Evolutionary conservation across 495 filamentous ascomycete species (phyloP).

Genomic region (Neurospora sublineolata): DNA sequence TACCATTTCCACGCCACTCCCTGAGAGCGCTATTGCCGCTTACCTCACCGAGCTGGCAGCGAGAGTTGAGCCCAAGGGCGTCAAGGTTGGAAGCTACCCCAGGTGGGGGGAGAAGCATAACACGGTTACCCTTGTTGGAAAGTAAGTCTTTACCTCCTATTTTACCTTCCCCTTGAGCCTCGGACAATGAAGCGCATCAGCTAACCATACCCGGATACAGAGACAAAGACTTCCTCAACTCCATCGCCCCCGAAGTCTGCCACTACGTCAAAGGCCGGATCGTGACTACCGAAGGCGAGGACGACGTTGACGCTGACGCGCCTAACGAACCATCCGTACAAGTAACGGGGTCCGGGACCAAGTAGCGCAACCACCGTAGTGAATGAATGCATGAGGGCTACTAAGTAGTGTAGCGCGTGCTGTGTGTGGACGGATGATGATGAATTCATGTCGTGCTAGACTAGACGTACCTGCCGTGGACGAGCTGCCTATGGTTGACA

Average conservation of each 20-base stretch:
- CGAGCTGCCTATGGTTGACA: too few species aligned
- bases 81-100: conserved; percentile 97
- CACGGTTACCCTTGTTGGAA: conserved; percentile 83
- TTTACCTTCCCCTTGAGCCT: background rate
- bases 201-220: conserved; percentile 13
- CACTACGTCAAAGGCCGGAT: conserved; percentile 35
- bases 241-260: conserved; percentile 38
- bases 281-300: conserved; percentile 34
- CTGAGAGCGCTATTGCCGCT: conserved; percentile 72
- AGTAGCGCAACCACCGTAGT: background rate
- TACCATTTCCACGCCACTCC: conserved; percentile 72
- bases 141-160: conserved; percentile 15
- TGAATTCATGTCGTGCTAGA: too few species aligned
- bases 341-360: background rate
- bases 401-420: too few species aligned
- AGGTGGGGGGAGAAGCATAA: conserved; percentile 81
- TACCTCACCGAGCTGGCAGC: conserved; percentile 71
- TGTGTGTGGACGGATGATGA: too few species aligned
- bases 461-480: background rate
- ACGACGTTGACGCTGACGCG: conserved; percentile 20
- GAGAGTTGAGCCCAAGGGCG: conserved; percentile 54
- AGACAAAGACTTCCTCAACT: conserved; percentile 38
- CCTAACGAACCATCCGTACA: background rate
- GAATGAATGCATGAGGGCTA: too few species aligned
- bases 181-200: background rate